phyloP scores from a whole-genome alignment of 352 stramenopile species.

The Globisporangium viniferum region DNA sequence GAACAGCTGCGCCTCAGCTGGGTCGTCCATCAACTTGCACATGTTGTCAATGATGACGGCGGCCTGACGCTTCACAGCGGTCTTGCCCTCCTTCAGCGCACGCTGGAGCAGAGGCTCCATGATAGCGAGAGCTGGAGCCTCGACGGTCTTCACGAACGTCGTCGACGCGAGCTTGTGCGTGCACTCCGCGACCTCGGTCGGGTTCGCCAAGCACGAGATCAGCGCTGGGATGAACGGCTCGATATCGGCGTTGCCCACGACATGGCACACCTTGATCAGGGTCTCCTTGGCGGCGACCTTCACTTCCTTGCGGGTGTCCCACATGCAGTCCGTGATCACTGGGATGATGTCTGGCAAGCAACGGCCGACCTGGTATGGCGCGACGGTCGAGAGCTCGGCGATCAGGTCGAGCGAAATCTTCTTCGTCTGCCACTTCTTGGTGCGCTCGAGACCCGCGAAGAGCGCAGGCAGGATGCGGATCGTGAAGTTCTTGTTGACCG shows the following conservation, averaged over 20 bases:
- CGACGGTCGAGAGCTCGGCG: conserved; percentile 87
- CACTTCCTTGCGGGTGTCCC: conserved; percentile 98
- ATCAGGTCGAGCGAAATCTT: conserved; percentile 95
- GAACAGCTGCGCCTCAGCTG: conserved; percentile 96
- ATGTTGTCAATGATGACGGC: conserved; percentile 99
- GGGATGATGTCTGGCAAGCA: conserved; percentile 97
- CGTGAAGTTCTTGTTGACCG: conserved; percentile 84
- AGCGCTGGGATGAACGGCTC: conserved; percentile 98
- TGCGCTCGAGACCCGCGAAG: conserved; percentile 86
- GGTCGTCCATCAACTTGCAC: conserved; percentile 98
- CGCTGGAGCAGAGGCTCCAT: conserved; percentile 96
- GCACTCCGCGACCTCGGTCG: conserved; percentile 97
- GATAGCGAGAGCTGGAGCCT: conserved; percentile 95
- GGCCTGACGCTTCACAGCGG: conserved; percentile 95
- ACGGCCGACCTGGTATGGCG: conserved; percentile 93
- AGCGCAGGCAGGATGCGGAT: conserved; percentile 88
- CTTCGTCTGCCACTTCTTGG: conserved; percentile 97
- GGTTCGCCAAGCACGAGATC: conserved; percentile 96
- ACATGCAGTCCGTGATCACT: conserved; percentile 97
- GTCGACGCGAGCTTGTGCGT: conserved; percentile 98
- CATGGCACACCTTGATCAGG: conserved; percentile 94
- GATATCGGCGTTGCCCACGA: conserved; percentile 99
- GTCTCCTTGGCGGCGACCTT: conserved; percentile 93
- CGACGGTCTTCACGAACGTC: conserved; percentile 98
- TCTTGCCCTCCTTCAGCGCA: conserved; percentile 95